Evolutionary conservation across 1,284 basidiomycete species (phyloP).

Genomic region (Pseudozyma tsukubaensis): DNA sequence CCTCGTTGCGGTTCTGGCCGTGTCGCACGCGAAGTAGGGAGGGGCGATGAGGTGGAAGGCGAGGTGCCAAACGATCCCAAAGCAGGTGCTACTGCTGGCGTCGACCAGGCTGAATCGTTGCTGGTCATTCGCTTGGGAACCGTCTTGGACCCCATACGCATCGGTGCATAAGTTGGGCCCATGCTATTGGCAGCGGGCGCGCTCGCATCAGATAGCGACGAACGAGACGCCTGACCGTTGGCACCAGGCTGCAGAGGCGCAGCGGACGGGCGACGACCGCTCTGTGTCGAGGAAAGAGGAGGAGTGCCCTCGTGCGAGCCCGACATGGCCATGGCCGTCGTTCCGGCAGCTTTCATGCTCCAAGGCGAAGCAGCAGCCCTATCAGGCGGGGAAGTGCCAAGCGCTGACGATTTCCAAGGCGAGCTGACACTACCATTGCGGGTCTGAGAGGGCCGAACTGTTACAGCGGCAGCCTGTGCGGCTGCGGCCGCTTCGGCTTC

Average conservation of each 20-base stretch:
- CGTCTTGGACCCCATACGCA: constrained; percentile 31
- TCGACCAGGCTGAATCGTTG: constrained; percentile 42
- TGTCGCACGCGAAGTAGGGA: not conserved
- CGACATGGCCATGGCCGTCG: constrained; percentile 36
- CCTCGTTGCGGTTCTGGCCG: constrained; percentile 22
- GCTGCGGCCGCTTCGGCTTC: constrained; percentile 33
- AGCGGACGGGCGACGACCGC: constrained; percentile 35
- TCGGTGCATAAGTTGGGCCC: constrained; percentile 54
- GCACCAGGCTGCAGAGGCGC: constrained; percentile 27
- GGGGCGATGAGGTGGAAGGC: constrained; percentile 13
- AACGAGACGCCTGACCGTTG: constrained; percentile 9
- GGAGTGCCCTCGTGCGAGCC: constrained; percentile 36
- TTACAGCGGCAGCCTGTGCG: constrained; percentile 16
- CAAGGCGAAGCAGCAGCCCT: constrained; percentile 31
- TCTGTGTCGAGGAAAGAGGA: constrained; percentile 10
- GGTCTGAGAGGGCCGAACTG: constrained; percentile 10
- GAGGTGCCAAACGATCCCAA: constrained; percentile 22
- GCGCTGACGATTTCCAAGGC: constrained; percentile 31
- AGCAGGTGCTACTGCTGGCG: constrained; percentile 19
- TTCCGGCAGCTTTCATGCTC: constrained; percentile 39
- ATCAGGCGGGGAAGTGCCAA: constrained; percentile 26
- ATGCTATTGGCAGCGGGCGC: constrained; percentile 23
- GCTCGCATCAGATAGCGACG: constrained; percentile 19
- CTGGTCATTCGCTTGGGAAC: constrained; percentile 37
- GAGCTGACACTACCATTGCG: constrained; percentile 34